Base-by-base conservation (phyloP, 2,329 filamentous ascomycete genomes). In the Plectosphaerella sp. region DNA sequence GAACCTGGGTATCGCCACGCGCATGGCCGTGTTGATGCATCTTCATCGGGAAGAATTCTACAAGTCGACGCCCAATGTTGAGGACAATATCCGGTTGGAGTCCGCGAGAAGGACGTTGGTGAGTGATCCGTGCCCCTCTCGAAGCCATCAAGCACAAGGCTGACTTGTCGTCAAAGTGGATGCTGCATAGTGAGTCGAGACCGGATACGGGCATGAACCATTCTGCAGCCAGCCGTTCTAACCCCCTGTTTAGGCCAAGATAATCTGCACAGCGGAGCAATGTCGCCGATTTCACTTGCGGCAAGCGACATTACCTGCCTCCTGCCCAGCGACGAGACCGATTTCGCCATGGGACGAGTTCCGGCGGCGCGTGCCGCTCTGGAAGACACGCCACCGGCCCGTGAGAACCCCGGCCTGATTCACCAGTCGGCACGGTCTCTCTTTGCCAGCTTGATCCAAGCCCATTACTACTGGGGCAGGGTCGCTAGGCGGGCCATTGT, bases 41-140 rank as follows among this genome's bases (percentile, higher is more conserved):
- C 69, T 83, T 10, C 79, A 83, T 59, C 66, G 76, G 20, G 79
- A 83, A 59, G 78, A 82, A 56, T 79, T 78, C 0, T 83, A 82
- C 52, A 62, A 66, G 1, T 55, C 59, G 33, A 54, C 74, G 45
- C 71, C 73, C 1, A 74, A 71, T 2, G 64, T 69, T 7, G 74
- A 76, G 35, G 64, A 72, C 53, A 66, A 78, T 35, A 72, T 79
- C 46, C 67, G 72, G 42, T 73, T 77, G 1, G 79, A 83, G 61
- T 81, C 79, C n/a, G 79, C 79, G 18, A 70, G 79, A 22, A 73
- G 79, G 36, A 83, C 79, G 24, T 61, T 82, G 63, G 78, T 80
- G 66, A 60, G 74, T 65, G 22, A 48, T 35, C 7, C 41, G 8
- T 43, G n/a, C n/a, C 11, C 41, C 10, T 43, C 41, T 12, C n/a